Evolutionary conservation across 441 rosid genomes (phyloP).

Genomic region (Rhodomyrtus psidioides): DNA sequence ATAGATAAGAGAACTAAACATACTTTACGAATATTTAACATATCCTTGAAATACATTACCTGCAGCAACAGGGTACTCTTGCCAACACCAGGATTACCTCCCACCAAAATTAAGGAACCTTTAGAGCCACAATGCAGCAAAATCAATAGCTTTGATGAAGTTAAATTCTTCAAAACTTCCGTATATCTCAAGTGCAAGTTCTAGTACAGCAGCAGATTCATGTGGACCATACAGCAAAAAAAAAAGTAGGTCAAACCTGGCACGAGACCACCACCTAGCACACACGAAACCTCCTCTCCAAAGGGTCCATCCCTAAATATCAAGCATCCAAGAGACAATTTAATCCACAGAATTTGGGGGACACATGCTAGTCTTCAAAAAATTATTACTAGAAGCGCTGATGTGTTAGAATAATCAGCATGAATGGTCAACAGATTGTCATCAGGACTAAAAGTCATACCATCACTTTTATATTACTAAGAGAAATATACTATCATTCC

Average conservation of each 20-base stretch:
- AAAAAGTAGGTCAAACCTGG: constrained; percentile 54
- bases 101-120: constrained; percentile 84
- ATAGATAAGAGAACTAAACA: neutral
- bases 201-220: neutral
- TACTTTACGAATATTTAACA: neutral
- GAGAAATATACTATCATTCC: neutral
- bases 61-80: constrained; percentile 90
- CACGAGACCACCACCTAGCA: constrained; percentile 95
- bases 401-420: neutral
- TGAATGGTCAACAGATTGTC: neutral
- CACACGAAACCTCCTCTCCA: constrained; percentile 81
- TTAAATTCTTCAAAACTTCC: neutral
- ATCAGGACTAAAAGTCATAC: neutral
- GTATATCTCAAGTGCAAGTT: neutral
- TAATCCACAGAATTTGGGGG: neutral
- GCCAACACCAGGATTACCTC: constrained; percentile 98
- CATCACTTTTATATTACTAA: neutral
- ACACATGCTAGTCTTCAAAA: neutral
- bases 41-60: constrained; percentile 22
- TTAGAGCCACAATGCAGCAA: constrained; percentile 1
- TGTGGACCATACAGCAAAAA: neutral
- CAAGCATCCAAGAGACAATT: neutral
- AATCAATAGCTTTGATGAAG: neutral
- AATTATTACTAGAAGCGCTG: neutral
- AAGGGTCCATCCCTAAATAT: constrained; percentile 54